phyloP scores from a whole-genome alignment of 2,329 filamentous ascomycete genomes.

The Venturiaceae sp. region DNA sequence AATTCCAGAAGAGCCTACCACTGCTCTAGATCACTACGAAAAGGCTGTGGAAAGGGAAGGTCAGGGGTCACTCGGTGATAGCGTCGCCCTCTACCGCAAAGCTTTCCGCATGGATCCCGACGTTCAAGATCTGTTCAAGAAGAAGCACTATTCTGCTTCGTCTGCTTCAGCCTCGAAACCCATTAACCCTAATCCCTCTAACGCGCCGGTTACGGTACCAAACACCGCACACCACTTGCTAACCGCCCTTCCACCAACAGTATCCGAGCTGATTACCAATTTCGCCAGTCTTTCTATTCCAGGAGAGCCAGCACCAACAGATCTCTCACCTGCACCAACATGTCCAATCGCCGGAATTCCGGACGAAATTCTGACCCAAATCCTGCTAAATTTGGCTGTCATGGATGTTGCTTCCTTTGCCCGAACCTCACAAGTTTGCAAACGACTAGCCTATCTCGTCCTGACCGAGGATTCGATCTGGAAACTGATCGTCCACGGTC shows the following conservation, averaged over 20 bases:
- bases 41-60: slow-evolving; percentile 81
- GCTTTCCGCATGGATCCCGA: slow-evolving; percentile 81
- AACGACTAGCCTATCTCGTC: slow-evolving; percentile 75
- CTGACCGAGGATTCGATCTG: slow-evolving; percentile 78
- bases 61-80: slow-evolving; percentile 79
- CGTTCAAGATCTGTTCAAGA: slow-evolving; percentile 80
- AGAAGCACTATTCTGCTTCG: slow-evolving; percentile 76
- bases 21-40: slow-evolving; percentile 89
- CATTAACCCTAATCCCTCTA: slow-evolving; percentile 31
- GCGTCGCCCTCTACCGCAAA: slow-evolving; percentile 75
- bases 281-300: slow-evolving; percentile 65
- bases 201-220: slow-evolving; percentile 41
- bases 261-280: slow-evolving; percentile 62
- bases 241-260: slow-evolving; percentile 43
- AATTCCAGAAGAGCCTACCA: slow-evolving; percentile 45
- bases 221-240: slow-evolving; percentile 48
- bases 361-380: slow-evolving; percentile 73
- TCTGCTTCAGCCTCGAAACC: slow-evolving; percentile 40
- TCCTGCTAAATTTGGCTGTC: slow-evolving; percentile 63
- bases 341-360: slow-evolving; percentile 73
- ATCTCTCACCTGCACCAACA: slow-evolving; percentile 62
- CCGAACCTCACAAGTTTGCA: slow-evolving; percentile 73
- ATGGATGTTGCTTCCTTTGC: slow-evolving; percentile 68
- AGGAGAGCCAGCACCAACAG: slow-evolving; percentile 55
- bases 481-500: slow-evolving; percentile 62